Percentiles rank a stretch among this genome's conserved stretches.
Conservation (phyloP, 495 filamentous ascomycete genomes). For the Xylaria grammica region DNA sequence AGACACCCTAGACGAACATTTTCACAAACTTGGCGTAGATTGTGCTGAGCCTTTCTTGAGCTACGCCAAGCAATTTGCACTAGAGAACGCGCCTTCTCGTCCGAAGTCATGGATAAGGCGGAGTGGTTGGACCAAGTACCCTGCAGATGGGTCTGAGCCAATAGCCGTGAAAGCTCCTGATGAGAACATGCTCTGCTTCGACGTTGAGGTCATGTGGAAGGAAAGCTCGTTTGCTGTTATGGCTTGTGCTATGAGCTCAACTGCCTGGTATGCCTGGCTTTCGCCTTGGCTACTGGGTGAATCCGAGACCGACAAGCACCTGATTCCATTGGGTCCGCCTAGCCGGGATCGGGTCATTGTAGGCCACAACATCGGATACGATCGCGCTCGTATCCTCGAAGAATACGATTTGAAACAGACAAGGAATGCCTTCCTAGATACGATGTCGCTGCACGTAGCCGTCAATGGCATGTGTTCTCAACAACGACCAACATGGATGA, state of each 20-base stretch:
- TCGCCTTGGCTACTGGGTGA: conserved; percentile 94
- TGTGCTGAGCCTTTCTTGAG: conserved; percentile 85
- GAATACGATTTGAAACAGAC: conserved; percentile 87
- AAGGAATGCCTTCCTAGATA: conserved; percentile 89
- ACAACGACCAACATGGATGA: conserved; percentile 96
- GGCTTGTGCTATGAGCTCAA: conserved; percentile 88
- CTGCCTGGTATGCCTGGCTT: conserved; percentile 95
- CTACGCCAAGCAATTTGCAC: conserved; percentile 74
- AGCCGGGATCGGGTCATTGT: conserved; percentile 74
- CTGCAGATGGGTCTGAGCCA: conserved; percentile 64
- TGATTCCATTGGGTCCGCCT: conserved; percentile 85
- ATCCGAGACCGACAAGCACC: conserved; percentile 72
- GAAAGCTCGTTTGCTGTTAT: conserved; percentile 90
- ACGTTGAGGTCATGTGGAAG: conserved; percentile 97
- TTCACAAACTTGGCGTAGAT: conserved; percentile 87
- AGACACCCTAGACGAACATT: conserved; percentile 88
- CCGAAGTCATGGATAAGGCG: conserved; percentile 79
- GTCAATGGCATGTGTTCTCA: conserved; percentile 99
- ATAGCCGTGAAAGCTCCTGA: conserved; percentile 77
- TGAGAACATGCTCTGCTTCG: conserved; percentile 85
- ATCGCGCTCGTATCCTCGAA: conserved; percentile 84
- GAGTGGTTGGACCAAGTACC: conserved; percentile 95
- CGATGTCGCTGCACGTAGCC: conserved; percentile 97
- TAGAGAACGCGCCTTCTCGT: conserved; percentile 67
- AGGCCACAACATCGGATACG: conserved; percentile 96